Conservation (phyloP, 1,284 basidiomycete genomes). For the Apiotrichum veenhuisii region DNA sequence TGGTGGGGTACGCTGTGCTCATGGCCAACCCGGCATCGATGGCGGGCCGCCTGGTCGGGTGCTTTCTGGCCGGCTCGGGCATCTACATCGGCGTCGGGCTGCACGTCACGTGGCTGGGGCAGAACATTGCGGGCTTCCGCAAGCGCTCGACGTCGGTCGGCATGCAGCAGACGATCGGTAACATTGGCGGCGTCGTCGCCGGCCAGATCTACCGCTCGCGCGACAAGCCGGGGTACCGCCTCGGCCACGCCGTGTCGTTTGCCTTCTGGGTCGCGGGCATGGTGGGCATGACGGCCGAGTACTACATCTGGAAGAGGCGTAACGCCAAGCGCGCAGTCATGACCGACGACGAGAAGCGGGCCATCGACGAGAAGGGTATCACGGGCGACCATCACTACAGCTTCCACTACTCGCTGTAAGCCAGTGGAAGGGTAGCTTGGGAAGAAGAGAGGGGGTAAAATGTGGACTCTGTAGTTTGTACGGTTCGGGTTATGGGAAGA, state of each 20-base stretch:
- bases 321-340: conserved; percentile 9
- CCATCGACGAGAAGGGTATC: conserved; percentile 11
- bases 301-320: conserved; percentile 9
- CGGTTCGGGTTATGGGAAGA: too few relatives aligned
- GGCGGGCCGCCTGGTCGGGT: conserved; percentile 20
- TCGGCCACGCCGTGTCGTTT: conserved; percentile 10
- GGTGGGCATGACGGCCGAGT: conserved; percentile 11
- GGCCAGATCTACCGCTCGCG: conserved; percentile 15
- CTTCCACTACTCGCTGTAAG: conserved; percentile 10
- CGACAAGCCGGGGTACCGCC: conserved; percentile 11
- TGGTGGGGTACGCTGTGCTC: conserved; percentile 24
- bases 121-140: conserved; percentile 28
- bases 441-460: neutral
- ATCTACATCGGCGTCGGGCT: conserved; percentile 30
- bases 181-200: conserved; percentile 21
- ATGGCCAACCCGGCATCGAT: conserved; percentile 7
- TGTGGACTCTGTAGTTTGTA: too few relatives aligned
- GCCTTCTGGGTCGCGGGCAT: conserved; percentile 9
- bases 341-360: conserved; percentile 11
- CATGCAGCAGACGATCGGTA: conserved; percentile 35
- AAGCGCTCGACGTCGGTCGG: conserved; percentile 29
- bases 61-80: conserved; percentile 29
- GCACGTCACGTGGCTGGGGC: conserved; percentile 27
- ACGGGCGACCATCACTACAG: conserved; percentile 17
- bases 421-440: neutral